Evolutionary conservation across 2,329 filamentous ascomycete genomes (phyloP).

Genomic region (Phialophora expanda): DNA sequence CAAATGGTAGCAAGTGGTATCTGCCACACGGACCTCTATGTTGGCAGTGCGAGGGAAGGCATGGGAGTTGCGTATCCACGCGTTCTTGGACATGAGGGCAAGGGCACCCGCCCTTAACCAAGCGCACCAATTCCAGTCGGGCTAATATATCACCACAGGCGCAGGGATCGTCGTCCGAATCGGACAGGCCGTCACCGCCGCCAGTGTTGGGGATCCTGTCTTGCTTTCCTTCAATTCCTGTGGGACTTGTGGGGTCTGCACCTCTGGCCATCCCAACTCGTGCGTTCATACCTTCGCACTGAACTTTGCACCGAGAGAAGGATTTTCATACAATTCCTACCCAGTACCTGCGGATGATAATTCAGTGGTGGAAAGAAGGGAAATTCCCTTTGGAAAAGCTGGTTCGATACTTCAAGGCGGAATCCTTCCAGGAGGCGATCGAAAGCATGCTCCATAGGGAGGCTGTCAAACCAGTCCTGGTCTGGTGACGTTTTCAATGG

Average conservation of each 20-base stretch:
- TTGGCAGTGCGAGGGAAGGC: conserved; percentile 24
- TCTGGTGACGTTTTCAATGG: conserved; percentile 21
- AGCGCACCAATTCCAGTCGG: too few species aligned
- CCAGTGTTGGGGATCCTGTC: conserved; percentile 33
- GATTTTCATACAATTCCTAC: conserved; percentile 22
- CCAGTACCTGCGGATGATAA: conserved; percentile 52
- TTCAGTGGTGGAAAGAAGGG: conserved; percentile 55
- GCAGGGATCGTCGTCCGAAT: conserved; percentile 14
- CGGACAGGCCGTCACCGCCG: conserved; percentile 6
- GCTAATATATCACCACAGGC: not conserved
- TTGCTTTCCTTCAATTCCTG: conserved; percentile 57
- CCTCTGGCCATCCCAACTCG: conserved; percentile 53
- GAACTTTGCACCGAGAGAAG: conserved; percentile 48
- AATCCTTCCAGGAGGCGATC: conserved; percentile 4
- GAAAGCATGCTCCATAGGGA: not conserved
- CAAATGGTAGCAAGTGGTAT: conserved; percentile 23
- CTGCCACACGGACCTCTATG: conserved; percentile 38
- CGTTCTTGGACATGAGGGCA: conserved; percentile 1
- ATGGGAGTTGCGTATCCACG: conserved; percentile 29
- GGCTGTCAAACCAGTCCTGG: conserved; percentile 2
- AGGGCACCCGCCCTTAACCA: too few species aligned
- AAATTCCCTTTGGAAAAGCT: conserved; percentile 55
- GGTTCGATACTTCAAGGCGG: conserved; percentile 47
- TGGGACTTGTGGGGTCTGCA: conserved; percentile 54
- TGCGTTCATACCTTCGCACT: conserved; percentile 55